phyloP scores from a whole-genome alignment of 1,139 yeast genomes.

The Yamadazyma dendronema region DNA sequence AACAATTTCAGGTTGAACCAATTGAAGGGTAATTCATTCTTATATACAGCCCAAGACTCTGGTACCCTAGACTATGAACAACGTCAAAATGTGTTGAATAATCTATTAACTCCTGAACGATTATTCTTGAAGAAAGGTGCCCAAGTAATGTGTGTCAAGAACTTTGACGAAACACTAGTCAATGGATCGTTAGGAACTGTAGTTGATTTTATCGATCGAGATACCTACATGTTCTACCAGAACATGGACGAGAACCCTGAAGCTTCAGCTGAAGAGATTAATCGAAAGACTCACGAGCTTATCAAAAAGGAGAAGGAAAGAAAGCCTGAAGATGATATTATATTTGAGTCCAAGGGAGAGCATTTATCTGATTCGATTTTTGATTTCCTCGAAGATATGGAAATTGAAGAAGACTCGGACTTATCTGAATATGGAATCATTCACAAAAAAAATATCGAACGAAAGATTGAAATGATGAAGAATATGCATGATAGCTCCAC shows the following conservation, averaged over 20 bases:
- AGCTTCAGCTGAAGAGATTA: slow-evolving; percentile 17
- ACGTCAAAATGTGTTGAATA: slow-evolving; percentile 47
- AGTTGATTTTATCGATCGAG: slow-evolving; percentile 39
- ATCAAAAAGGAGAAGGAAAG: slow-evolving; percentile 7
- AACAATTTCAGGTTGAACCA: slow-evolving; percentile 54
- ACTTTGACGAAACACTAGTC: slow-evolving; percentile 80
- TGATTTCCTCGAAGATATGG: slow-evolving; percentile 17
- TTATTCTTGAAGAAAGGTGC: slow-evolving; percentile 74
- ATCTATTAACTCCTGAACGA: slow-evolving; percentile 68
- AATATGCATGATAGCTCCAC: slow-evolving; percentile 20
- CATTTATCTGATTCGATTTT: slow-evolving; percentile 24
- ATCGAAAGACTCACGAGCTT: slow-evolving; percentile 6
- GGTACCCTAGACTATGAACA: slow-evolving; percentile 52
- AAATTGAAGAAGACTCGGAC: slow-evolving; percentile 5
- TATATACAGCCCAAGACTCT: slow-evolving; percentile 60
- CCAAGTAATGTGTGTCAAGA: slow-evolving; percentile 95
- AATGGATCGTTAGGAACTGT: slow-evolving; percentile 92
- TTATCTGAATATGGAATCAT: slow-evolving; percentile 7
- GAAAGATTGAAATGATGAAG: slow-evolving; percentile 21
- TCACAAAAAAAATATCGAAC: slow-evolving; percentile 14
- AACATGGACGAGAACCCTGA: slow-evolving; percentile 21
- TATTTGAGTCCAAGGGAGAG: slow-evolving; percentile 6
- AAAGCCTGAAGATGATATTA: slow-evolving; percentile 8
- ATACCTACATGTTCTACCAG: slow-evolving; percentile 29
- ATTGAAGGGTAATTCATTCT: slow-evolving; percentile 47